These are phyloP conservation scores for Cytospora schulzeri DNA, from an alignment of 2,329 filamentous ascomycete species.

Conservation along the genomic window DNA sequence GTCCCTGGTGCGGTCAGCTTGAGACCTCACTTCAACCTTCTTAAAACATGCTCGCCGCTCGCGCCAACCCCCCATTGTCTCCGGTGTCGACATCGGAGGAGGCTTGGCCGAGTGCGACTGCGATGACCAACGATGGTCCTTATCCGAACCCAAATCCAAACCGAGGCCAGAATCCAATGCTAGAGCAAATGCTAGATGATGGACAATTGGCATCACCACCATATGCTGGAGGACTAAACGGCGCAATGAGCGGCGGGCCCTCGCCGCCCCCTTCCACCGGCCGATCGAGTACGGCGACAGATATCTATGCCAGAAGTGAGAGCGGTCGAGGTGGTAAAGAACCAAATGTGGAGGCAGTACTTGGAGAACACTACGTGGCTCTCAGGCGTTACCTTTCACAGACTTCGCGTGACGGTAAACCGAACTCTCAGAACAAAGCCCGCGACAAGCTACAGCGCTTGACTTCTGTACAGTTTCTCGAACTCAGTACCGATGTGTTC, in stretches of 20 bases:
- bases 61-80: slow-evolving; percentile 71
- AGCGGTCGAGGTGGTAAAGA: slow-evolving; percentile 61
- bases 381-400: slow-evolving; percentile 75
- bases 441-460: slow-evolving; percentile 91
- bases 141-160: slow-evolving; percentile 46
- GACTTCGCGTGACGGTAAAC: slow-evolving; percentile 73
- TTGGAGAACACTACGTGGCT: slow-evolving; percentile 80
- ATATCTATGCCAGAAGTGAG: slow-evolving; percentile 67
- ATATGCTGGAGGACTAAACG: slow-evolving; percentile 64
- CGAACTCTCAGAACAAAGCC: slow-evolving; percentile 81
- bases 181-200: slow-evolving; percentile 49
- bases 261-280: slow-evolving; percentile 89
- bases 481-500: slow-evolving; percentile 95
- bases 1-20: slow-evolving; percentile 7
- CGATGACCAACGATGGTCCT: slow-evolving; percentile 53
- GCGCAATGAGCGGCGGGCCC: slow-evolving; percentile 66
- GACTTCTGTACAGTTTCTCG: slow-evolving; percentile 91
- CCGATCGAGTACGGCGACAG: slow-evolving; percentile 79
- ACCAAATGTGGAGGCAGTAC: slow-evolving; percentile 64
- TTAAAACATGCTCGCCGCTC: slow-evolving; percentile 26
- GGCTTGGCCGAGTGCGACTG: slow-evolving; percentile 77
- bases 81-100: slow-evolving; percentile 81
- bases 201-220: slow-evolving; percentile 68
- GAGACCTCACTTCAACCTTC: slow-evolving; percentile 9
- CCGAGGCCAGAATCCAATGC: slow-evolving; percentile 23